Percentiles rank a stretch among this genome's conserved stretches.
Evolutionary conservation across 306 rosid genomes (phyloP).

Genomic region (Hippophae rhamnoides): DNA sequence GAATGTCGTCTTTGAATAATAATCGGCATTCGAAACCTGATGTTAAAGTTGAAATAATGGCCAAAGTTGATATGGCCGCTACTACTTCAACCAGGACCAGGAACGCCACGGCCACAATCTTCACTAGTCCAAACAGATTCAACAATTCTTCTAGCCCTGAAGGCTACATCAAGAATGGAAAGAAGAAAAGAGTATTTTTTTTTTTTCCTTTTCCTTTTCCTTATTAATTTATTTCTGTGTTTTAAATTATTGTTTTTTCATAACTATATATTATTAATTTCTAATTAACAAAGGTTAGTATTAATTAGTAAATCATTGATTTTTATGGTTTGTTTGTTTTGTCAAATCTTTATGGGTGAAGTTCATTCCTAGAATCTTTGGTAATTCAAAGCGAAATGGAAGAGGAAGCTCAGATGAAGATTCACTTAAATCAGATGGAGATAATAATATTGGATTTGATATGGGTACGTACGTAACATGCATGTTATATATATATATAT

Average conservation of each 20-base stretch:
- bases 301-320: neutral
- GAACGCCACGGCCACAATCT: neutral
- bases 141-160: conserved; percentile 15
- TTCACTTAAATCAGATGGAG: conserved; percentile 30
- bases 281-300: too few species aligned
- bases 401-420: conserved; percentile 47
- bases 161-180: conserved; percentile 36
- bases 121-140: neutral
- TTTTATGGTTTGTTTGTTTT: neutral
- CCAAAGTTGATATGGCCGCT: conserved; percentile 23
- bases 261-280: neutral
- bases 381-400: conserved; percentile 40
- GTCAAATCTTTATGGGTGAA: conserved; percentile 14
- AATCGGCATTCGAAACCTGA: neutral
- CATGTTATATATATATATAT: neutral
- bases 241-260: neutral
- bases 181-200: conserved; percentile 50
- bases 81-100: neutral
- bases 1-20: conserved; percentile 36
- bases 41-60: conserved; percentile 27
- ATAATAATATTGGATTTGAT: conserved; percentile 22
- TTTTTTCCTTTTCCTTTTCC: neutral
- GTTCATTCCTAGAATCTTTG: conserved; percentile 76
- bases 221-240: neutral
- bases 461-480: conserved; percentile 18